Evolutionary conservation across 345 rosid species (phyloP).

Genomic region (Syzygium aqueum): DNA sequence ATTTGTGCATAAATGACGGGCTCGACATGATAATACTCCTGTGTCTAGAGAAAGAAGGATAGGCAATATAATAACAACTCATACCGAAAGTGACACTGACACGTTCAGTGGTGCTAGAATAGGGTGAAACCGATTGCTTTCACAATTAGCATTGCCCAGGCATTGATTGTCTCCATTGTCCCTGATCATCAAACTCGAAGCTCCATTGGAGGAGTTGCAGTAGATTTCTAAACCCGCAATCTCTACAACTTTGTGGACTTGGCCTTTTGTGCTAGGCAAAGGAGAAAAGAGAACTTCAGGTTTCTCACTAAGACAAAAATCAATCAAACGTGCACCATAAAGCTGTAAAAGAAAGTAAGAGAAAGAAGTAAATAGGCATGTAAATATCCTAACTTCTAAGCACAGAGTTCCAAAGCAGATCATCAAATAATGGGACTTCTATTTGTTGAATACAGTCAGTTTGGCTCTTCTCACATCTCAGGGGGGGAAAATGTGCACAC

Average conservation of each 20-base stretch:
- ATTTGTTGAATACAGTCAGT: not conserved
- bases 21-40: not conserved
- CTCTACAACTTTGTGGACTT: slow-evolving; percentile 62
- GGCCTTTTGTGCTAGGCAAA: slow-evolving; percentile 35
- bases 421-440: not conserved
- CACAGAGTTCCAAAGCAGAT: not conserved
- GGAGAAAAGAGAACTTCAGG: not conserved
- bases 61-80: not conserved
- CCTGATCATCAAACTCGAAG: slow-evolving; percentile 20
- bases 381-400: not conserved
- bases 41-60: not conserved
- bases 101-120: slow-evolving; percentile 54
- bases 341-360: not conserved
- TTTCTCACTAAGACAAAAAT: not conserved
- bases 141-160: slow-evolving; percentile 26
- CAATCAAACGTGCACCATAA: not conserved
- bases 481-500: not conserved
- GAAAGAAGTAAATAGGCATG: not conserved
- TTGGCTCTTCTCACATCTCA: not conserved
- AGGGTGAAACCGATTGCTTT: slow-evolving; percentile 32
- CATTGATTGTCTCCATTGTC: slow-evolving; percentile 24
- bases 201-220: slow-evolving; percentile 42
- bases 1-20: not conserved
- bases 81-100: slow-evolving; percentile 57
- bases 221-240: slow-evolving; percentile 66